A percentile compares a stretch with the other conserved stretches of the same genome.
Conservation (phyloP, 495 filamentous ascomycete species). For the Astrothelium macrocarpum region DNA sequence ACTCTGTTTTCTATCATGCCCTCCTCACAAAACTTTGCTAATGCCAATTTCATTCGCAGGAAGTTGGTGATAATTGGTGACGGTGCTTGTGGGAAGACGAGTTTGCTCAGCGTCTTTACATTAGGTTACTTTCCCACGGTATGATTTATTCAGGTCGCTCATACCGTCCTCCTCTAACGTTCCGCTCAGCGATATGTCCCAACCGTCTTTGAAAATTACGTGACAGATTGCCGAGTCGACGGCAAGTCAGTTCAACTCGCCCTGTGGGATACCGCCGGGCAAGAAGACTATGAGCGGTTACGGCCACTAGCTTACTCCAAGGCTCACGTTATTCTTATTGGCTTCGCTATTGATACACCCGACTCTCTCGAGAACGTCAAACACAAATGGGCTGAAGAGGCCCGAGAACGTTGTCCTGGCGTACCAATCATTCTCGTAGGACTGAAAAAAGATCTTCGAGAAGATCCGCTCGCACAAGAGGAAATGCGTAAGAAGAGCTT, state of each 20-base stretch:
- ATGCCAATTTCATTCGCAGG: constrained; percentile 39
- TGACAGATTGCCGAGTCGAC: constrained; percentile 39
- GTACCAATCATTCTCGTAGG: constrained; percentile 96
- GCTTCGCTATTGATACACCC: constrained; percentile 88
- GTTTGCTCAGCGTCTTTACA: constrained; percentile 94
- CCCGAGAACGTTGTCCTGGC: constrained; percentile 82
- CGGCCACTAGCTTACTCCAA: constrained; percentile 94
- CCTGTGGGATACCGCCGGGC: constrained; percentile 40
- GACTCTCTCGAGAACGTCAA: constrained; percentile 98
- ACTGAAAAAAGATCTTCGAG: constrained; percentile 93
- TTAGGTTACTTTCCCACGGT: constrained; percentile 97
- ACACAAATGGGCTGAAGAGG: constrained; percentile 98
- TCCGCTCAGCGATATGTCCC: constrained; percentile 26
- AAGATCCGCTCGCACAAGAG: constrained; percentile 86
- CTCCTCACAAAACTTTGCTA: constrained; percentile 4
- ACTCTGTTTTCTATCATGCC: not conserved
- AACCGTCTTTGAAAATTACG: constrained; percentile 41
- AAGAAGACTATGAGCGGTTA: constrained; percentile 52
- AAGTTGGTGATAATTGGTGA: constrained; percentile 99
- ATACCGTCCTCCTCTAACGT: constrained; percentile 12
- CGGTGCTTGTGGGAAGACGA: constrained; percentile 97
- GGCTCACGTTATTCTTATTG: constrained; percentile 95
- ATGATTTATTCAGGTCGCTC: constrained; percentile 34
- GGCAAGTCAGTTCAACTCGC: constrained; percentile 41
- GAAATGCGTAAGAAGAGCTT: constrained; percentile 95